Percentiles rank a stretch among this genome's conserved stretches.
phyloP scores from a whole-genome alignment of 192 early-diverging fungal species.

The Coemansia sp. region DNA sequence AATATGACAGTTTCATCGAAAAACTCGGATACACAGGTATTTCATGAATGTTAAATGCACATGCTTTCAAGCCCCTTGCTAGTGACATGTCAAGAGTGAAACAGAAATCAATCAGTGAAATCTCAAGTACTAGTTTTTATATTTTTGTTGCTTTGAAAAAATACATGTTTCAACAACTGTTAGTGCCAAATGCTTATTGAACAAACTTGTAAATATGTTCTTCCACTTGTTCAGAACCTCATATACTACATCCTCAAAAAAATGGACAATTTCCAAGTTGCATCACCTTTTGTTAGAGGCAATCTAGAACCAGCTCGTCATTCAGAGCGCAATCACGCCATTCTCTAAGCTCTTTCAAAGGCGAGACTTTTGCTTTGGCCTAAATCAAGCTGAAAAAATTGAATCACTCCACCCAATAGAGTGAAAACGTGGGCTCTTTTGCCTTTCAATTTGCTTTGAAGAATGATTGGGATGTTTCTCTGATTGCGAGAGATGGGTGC shows the following conservation, averaged over 20 bases:
- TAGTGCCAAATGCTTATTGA: neutral
- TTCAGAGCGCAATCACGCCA: neutral
- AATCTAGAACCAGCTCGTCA: neutral
- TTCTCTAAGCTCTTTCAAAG: neutral
- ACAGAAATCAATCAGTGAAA: neutral
- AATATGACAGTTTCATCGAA: neutral
- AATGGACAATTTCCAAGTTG: neutral
- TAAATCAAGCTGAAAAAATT: neutral
- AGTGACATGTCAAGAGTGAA: no score
- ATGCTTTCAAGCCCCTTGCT: no score
- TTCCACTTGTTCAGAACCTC: neutral
- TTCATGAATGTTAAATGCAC: no score
- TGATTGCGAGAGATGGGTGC: neutral
- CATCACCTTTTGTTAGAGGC: neutral
- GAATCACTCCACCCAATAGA: neutral
- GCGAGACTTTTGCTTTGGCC: neutral
- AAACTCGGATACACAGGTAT: no score
- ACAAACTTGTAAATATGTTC: neutral
- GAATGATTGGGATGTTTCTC: neutral
- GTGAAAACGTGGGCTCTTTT: neutral
- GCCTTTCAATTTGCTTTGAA: neutral
- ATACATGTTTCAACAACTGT: no score
- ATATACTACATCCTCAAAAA: neutral
- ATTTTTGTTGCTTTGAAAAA: no score
- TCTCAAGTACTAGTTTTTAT: neutral